These are phyloP conservation scores for Suillus subluteus DNA, from an alignment of 768 basidiomycete genomes.

Conservation along the genomic window DNA sequence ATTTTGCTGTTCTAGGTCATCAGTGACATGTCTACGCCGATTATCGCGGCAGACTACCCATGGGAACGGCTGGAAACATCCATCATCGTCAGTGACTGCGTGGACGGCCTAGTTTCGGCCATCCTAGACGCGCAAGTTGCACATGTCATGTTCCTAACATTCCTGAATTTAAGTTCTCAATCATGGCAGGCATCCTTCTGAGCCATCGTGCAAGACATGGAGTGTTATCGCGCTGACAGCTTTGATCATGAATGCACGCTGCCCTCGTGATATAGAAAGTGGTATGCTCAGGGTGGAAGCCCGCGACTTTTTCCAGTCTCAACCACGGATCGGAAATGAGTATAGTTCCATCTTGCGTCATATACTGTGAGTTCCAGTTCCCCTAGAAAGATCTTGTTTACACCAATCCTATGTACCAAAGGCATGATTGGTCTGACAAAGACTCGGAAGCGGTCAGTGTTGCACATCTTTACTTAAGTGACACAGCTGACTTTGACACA, in stretches of 20 bases:
- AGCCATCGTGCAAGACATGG: no score
- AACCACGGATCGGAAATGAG: no score
- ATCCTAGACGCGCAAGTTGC: conserved; percentile 38
- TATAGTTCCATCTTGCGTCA: no score
- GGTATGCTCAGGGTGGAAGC: conserved; percentile 18
- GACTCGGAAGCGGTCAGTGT: background rate
- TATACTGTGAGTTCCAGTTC: no score
- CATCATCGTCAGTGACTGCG: conserved; percentile 42
- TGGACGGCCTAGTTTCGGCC: conserved; percentile 42
- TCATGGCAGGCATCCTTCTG: no score
- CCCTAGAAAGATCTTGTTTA: background rate
- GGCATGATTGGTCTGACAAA: conserved; percentile 20
- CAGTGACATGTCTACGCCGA: conserved; percentile 29
- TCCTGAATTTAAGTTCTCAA: background rate
- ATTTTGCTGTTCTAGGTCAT: background rate
- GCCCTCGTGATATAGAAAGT: no score
- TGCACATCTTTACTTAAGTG: background rate
- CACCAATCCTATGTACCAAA: background rate
- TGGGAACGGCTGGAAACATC: conserved; percentile 38
- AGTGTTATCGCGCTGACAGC: no score
- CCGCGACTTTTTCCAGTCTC: conserved; percentile 32
- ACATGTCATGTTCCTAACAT: background rate
- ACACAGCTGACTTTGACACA: background rate
- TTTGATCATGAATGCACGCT: no score
- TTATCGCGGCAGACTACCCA: conserved; percentile 43